phyloP scores from a whole-genome alignment of 257 asterid species.

The Rhazya stricta region DNA sequence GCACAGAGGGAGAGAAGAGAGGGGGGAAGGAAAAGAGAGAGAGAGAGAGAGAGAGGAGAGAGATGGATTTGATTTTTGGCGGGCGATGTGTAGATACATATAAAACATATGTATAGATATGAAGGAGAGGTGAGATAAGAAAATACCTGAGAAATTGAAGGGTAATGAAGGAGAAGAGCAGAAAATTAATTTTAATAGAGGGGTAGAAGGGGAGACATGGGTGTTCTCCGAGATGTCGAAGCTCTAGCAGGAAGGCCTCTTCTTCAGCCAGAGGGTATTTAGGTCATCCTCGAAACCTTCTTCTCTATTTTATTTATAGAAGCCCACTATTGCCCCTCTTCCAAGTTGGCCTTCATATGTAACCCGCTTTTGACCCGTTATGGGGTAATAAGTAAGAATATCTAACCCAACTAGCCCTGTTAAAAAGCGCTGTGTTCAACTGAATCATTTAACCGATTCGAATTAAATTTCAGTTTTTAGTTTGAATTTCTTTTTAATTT shows the following conservation, averaged over 20 bases:
- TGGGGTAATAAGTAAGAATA: neutral
- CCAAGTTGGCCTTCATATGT: too few species aligned
- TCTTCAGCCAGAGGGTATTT: constrained; percentile 14
- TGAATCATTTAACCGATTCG: too few species aligned
- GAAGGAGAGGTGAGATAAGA: constrained; percentile 29
- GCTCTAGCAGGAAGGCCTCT: neutral
- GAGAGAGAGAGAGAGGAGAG: neutral
- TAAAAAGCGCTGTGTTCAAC: too few species aligned
- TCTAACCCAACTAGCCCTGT: neutral
- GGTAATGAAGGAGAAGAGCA: constrained; percentile 38
- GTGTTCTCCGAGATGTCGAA: constrained; percentile 22
- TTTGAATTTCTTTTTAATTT: too few species aligned
- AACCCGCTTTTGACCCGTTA: neutral
- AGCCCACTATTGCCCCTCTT: constrained; percentile 21
- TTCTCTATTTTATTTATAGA: neutral
- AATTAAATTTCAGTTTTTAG: too few species aligned
- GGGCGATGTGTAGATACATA: neutral
- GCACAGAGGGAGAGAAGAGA: neutral
- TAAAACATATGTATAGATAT: neutral
- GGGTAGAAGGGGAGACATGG: constrained; percentile 34
- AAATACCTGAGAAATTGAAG: constrained; percentile 43
- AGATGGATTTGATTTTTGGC: constrained; percentile 10
- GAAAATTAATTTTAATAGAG: neutral
- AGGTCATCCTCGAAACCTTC: constrained; percentile 11
- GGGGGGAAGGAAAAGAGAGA: neutral